Conservation (phyloP, 108 stramenopile genomes). For the Cyclotella sp. region DNA sequence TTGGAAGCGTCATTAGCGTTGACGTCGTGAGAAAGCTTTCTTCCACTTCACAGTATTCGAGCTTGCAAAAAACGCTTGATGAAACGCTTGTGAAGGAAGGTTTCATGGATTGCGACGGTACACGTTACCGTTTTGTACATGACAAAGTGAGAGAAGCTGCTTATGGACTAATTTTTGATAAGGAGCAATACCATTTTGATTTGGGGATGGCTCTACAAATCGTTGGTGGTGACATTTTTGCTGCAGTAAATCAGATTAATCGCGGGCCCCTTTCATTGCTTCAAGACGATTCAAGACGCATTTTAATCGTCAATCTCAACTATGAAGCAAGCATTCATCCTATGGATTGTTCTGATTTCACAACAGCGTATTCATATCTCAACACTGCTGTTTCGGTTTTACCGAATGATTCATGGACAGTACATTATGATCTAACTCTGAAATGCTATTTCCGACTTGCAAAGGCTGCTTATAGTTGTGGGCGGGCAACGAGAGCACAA, state of each 20-base stretch:
- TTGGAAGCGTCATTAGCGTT: constrained; percentile 28
- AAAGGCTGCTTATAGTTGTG: constrained; percentile 12
- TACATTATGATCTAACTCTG: constrained; percentile 19
- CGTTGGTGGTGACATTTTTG: not conserved
- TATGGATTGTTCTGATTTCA: constrained; percentile 29
- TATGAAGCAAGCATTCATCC: constrained; percentile 25
- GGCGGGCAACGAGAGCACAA: not conserved
- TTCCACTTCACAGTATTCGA: constrained; percentile 1
- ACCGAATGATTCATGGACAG: constrained; percentile 6
- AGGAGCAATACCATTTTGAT: constrained; percentile 14
- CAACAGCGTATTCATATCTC: constrained; percentile 32
- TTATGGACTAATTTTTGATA: constrained; percentile 48
- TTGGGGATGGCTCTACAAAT: too few relatives aligned
- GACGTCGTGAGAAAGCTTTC: constrained; percentile 3
- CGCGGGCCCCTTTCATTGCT: constrained; percentile 6
- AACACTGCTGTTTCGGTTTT: constrained; percentile 7
- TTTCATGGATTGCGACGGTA: constrained; percentile 24
- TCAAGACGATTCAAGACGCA: too few relatives aligned
- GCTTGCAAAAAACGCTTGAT: constrained; percentile 9
- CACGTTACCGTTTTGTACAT: constrained; percentile 43
- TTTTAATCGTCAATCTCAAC: constrained; percentile 25
- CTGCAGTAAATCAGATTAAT: constrained; percentile 18
- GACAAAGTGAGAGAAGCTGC: too few relatives aligned
- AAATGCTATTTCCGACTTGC: not conserved
- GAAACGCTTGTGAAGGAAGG: constrained; percentile 23